phyloP scores from a whole-genome alignment of 306 rosid genomes.

The Fagus sylvatica region DNA sequence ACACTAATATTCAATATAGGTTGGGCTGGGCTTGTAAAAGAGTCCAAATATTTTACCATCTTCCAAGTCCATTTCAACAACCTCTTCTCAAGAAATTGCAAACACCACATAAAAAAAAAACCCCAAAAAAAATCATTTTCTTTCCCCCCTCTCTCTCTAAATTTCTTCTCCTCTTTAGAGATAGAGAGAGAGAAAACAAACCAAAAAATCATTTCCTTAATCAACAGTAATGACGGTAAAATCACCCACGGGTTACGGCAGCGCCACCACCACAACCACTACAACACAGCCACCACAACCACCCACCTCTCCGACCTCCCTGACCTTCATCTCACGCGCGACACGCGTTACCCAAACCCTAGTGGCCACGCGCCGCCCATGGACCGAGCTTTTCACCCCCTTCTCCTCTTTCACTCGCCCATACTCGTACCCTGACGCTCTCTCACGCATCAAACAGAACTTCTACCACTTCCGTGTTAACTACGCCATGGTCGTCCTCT shows the following conservation, averaged over 20 bases:
- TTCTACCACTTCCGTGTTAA: constrained; percentile 45
- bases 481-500: constrained; percentile 45
- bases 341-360: constrained; percentile 29
- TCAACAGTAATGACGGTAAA: constrained; percentile 18
- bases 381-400: constrained; percentile 41
- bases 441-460: constrained; percentile 36
- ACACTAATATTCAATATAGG: too few relatives aligned
- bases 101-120: too few relatives aligned
- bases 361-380: constrained; percentile 46
- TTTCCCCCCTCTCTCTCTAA: too few relatives aligned
- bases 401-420: constrained; percentile 36
- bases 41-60: too few relatives aligned
- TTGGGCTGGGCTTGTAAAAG: too few relatives aligned
- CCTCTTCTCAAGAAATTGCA: too few relatives aligned
- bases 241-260: constrained; percentile 29
- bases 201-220: too few relatives aligned
- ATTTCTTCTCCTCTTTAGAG: too few relatives aligned
- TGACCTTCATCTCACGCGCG: constrained; percentile 33
- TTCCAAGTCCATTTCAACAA: too few relatives aligned
- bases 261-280: constrained; percentile 2
- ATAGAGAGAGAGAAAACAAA: too few relatives aligned
- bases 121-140: too few relatives aligned
- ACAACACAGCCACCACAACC: constrained; percentile 24
- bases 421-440: constrained; percentile 35
- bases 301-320: neutral